A percentile compares a stretch with the other conserved stretches of the same genome.
Evolutionary conservation across 192 early-diverging fungal species (phyloP).

Genomic region (Gorgonomyces haynaldii): DNA sequence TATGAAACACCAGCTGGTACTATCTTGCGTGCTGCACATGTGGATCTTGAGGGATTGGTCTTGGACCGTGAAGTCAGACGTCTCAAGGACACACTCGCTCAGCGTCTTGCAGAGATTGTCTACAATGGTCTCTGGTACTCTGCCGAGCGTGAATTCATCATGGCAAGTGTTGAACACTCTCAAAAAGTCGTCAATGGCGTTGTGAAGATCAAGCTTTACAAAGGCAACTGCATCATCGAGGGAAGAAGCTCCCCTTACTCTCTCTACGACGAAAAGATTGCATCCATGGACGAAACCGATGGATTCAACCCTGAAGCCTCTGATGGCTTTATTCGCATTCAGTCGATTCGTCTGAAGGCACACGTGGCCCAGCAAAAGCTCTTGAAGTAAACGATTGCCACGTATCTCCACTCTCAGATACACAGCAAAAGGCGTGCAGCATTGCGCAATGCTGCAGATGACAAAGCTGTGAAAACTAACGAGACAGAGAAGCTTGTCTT

Average conservation of each 20-base stretch:
- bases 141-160: constrained; percentile 85
- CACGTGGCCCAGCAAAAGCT: constrained; percentile 31
- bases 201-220: constrained; percentile 92
- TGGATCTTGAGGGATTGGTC: constrained; percentile 89
- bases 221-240: constrained; percentile 81
- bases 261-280: constrained; percentile 91
- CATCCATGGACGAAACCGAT: constrained; percentile 80
- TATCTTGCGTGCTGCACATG: constrained; percentile 86
- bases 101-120: constrained; percentile 61
- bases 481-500: too few relatives aligned
- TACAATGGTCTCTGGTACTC: constrained; percentile 99
- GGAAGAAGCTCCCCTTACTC: constrained; percentile 66
- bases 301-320: constrained; percentile 88
- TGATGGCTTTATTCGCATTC: constrained; percentile 97
- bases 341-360: constrained; percentile 76
- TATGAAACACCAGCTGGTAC: constrained; percentile 99
- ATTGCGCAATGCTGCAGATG: too few relatives aligned
- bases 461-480: too few relatives aligned
- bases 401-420: too few relatives aligned
- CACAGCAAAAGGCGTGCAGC: too few relatives aligned
- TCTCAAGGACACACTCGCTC: constrained; percentile 56
- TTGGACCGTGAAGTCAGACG: constrained; percentile 91
- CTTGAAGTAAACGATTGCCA: constrained; percentile 5
- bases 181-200: constrained; percentile 84
- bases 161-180: constrained; percentile 64